Percentiles rank a stretch among this genome's conserved stretches.
phyloP scores from a whole-genome alignment of 1,139 yeast genomes.

The Dujonia santamariae region DNA sequence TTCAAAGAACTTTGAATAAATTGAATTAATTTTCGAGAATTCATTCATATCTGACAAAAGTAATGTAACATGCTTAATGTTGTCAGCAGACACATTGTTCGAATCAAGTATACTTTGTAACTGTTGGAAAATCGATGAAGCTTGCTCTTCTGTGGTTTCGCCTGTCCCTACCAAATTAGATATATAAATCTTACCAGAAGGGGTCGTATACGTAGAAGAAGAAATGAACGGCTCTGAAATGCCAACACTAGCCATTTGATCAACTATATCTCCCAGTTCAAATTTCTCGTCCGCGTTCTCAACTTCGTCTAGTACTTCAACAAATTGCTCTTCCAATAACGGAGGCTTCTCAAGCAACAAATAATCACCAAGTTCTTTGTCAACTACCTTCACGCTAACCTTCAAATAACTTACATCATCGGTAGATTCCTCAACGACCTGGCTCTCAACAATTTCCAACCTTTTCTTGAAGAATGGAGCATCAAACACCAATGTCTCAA shows the following conservation, averaged over 20 bases:
- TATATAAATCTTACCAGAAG: slow-evolving; percentile 23
- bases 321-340: slow-evolving; percentile 49
- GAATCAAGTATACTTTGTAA: slow-evolving; percentile 29
- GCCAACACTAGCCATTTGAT: neutral
- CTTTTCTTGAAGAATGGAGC: slow-evolving; percentile 73
- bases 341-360: slow-evolving; percentile 32
- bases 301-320: slow-evolving; percentile 21
- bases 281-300: neutral
- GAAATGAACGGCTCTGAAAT: neutral
- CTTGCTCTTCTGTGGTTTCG: slow-evolving; percentile 35
- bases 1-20: slow-evolving; percentile 55
- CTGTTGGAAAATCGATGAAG: slow-evolving; percentile 43
- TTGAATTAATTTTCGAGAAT: slow-evolving; percentile 57
- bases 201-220: neutral
- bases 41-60: slow-evolving; percentile 61
- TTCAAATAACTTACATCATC: slow-evolving; percentile 69
- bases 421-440: slow-evolving; percentile 45
- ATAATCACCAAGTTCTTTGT: slow-evolving; percentile 21
- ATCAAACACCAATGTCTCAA: slow-evolving; percentile 87
- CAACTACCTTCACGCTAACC: slow-evolving; percentile 37
- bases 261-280: neutral
- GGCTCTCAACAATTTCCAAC: slow-evolving; percentile 42
- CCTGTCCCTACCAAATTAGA: slow-evolving; percentile 40
- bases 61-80: slow-evolving; percentile 57
- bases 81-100: slow-evolving; percentile 27